These are phyloP conservation scores for Sesbania bispinosa DNA, from an alignment of 306 rosid genomes.

Conservation along the genomic window DNA sequence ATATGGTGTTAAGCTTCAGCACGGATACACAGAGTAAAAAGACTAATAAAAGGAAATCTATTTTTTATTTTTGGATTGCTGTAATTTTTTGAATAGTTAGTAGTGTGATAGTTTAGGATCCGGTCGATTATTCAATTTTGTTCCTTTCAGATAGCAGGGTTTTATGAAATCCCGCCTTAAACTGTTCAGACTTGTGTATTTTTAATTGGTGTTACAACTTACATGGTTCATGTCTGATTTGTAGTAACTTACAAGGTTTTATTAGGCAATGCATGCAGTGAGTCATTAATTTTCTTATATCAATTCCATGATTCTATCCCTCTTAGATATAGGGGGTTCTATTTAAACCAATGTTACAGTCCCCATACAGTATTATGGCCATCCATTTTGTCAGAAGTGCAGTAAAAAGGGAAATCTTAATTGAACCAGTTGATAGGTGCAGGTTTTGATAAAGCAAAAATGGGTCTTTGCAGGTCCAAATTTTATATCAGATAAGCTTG, in stretches of 20 bases:
- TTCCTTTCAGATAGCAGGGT: neutral
- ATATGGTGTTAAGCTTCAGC: neutral
- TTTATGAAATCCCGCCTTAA: no score
- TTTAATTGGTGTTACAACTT: constrained; percentile 2
- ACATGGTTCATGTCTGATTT: neutral
- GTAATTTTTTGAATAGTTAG: neutral
- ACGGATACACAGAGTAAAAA: neutral
- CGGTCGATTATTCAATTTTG: neutral
- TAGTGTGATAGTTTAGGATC: constrained; percentile 20
- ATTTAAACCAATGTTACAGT: neutral
- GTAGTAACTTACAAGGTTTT: neutral
- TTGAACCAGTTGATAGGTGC: neutral
- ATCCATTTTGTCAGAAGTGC: neutral
- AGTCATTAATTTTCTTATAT: neutral
- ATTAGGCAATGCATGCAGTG: no score
- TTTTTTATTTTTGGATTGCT: neutral
- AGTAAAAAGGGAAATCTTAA: neutral
- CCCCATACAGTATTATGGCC: neutral
- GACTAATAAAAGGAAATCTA: neutral
- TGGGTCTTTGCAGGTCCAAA: neutral
- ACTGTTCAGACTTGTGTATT: no score
- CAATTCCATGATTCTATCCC: neutral
- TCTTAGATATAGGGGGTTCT: neutral
- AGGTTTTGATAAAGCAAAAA: neutral
- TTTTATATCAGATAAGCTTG: neutral